Evolutionary conservation across 257 asterid genomes (phyloP), one percentile per base, ranked within the genome.

Genomic region (Fraxinus quadrangulata): DNA sequence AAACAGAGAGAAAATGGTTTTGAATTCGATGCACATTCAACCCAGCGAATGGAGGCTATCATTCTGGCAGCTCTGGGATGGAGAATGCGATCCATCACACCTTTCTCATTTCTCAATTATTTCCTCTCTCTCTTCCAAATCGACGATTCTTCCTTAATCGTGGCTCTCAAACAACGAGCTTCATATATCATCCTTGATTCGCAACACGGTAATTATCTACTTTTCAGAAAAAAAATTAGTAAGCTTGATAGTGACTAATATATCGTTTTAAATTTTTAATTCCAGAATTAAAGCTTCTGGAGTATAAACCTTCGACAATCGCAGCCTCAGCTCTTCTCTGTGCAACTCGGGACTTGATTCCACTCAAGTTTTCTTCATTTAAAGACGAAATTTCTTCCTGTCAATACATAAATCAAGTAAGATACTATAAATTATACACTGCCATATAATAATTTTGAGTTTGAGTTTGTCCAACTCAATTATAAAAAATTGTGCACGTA

Each of bases 31-130:
- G 39, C 81, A 2, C 77, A 61, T 8, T 61, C 68, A 24, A 23
- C 26, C 26, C 68, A 24, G 30, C 33, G 90, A 80, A 92, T 88
- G 96, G 97, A 92, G 78, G 71, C 87, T 79, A 59, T 89, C 59
- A 86, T 92, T 16, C 93, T 92, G 36, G 93, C 89, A 45, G 89
- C 91, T 74, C 87, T 92, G 1, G 74, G 87, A 77, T 92, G 97
- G 97, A 47, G 97, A 80, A 89, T 88, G 97, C 86, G 94, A 19
- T 92, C 97, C 2, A 83, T 88, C 5, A 92, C 85, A 63, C 92
- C 97, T 0, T 90, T 92, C 28, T 87, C 85, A 0, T 92, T 90
- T 49, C 23, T 78, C 34, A 79, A 80, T 78, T 89, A 81, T 80
- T 90, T 89, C 84, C 71, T 81, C 73, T 84, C 92, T 21, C 30